These are phyloP conservation scores for Emydomyces testavorans DNA, from an alignment of 2,329 filamentous ascomycete species.

Conservation along the genomic window DNA sequence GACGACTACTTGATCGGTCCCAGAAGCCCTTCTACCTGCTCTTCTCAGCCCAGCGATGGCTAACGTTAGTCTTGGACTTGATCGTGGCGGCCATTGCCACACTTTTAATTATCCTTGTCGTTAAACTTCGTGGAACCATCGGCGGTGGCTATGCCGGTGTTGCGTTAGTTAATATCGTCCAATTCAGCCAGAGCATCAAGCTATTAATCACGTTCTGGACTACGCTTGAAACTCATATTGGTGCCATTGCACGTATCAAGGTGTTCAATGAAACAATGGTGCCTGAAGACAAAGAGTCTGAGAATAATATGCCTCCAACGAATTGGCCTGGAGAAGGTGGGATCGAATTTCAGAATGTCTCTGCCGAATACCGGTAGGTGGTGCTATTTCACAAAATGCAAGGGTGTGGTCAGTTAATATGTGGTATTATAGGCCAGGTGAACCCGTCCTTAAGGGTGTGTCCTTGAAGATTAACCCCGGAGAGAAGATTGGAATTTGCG, in stretches of 20 bases:
- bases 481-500: conserved; percentile 28
- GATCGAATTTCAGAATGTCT: conserved; percentile 30
- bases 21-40: conserved; percentile 49
- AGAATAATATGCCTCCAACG: conserved; percentile 26
- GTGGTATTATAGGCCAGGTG: conserved; percentile 8
- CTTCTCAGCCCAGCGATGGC: conserved; percentile 48
- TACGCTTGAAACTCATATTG: conserved; percentile 44
- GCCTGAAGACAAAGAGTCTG: conserved; percentile 30
- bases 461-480: conserved; percentile 21
- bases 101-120: conserved; percentile 41
- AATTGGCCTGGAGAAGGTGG: conserved; percentile 30
- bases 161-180: conserved; percentile 43
- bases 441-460: conserved; percentile 22
- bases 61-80: conserved; percentile 38
- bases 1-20: conserved; percentile 41
- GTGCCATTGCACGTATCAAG: conserved; percentile 44
- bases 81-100: conserved; percentile 41
- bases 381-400: background rate
- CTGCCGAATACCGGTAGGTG: conserved; percentile 27
- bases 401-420: background rate
- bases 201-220: conserved; percentile 42
- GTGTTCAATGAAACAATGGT: conserved; percentile 35
- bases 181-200: conserved; percentile 43
- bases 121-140: conserved; percentile 34
- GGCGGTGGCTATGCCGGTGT: conserved; percentile 43